Evolutionary conservation across 768 basidiomycete genomes (phyloP), one percentile per base, ranked within the genome.

Genomic region (Amanita inopinata): DNA sequence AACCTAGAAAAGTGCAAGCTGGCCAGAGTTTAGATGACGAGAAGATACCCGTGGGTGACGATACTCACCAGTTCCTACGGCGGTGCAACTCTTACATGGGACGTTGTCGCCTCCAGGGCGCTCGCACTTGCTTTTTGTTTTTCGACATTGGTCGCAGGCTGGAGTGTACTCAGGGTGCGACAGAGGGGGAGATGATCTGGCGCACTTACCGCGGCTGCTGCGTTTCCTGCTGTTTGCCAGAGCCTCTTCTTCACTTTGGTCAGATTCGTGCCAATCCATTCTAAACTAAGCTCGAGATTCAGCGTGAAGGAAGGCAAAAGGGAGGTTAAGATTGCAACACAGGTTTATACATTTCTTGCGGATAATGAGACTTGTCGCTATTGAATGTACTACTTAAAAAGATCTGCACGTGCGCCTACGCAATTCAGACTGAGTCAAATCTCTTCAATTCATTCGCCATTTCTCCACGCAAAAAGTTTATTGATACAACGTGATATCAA

Each of bases 81-180:
- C 57, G 38, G 69, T 63, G 61, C 79, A 83, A 52, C 73, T 84
- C 59, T 74, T 83, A 61, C 76, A 86, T 15, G 60, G 66, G 17
- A 65, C 61, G 12, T 64, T 64, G 14, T 73, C 70, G 4, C 66
- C 66, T 3, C 52, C 52, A 23, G 52, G 64, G 35, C 76, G 73
- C 54, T 88, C 85, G 55, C 88, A 90, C 58, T 89, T 88, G 65
- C 82, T 83, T 63, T 89, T 91, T 5, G 83, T 83, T 65, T 87
- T 90, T 37, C 86, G 71, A 52, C 87, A 91, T 51, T 88, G 82
- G 64, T 90, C 87, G 52, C 87, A 91, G 23, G 87, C 87, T 87
- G 48, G 38, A 46, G 42, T 45, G 40, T 53, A 40, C 40, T 44
- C 42, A 32, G 30, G 44, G 49, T 45, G 17, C 37, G 37, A 9